Conservation (phyloP, 2,329 filamentous ascomycete species). For the Botryosphaeria dothidea region DNA sequence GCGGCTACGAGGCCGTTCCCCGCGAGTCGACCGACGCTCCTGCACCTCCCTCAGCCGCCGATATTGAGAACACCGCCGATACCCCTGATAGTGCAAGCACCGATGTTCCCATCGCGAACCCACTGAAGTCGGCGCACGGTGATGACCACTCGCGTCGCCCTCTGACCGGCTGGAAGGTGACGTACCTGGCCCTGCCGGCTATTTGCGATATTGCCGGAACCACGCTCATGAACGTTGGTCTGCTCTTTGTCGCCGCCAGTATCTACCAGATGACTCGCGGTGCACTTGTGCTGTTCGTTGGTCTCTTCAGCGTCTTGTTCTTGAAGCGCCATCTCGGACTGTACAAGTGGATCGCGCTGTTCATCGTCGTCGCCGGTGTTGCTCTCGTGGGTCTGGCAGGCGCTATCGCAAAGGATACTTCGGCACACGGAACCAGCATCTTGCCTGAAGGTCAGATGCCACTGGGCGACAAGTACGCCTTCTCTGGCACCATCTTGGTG, state of each 20-base stretch:
- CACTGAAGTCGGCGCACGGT: conserved; percentile 43
- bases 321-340: conserved; percentile 73
- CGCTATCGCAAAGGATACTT: conserved; percentile 66
- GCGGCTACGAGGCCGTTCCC: conserved; percentile 67
- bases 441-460: not conserved
- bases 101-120: conserved; percentile 54
- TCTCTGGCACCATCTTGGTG: conserved; percentile 10
- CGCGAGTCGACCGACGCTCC: conserved; percentile 25
- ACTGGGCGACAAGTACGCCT: conserved; percentile 12
- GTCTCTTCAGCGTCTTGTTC: conserved; percentile 91
- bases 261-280: conserved; percentile 99
- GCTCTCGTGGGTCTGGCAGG: conserved; percentile 88
- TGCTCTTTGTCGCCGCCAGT: conserved; percentile 89
- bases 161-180: conserved; percentile 69
- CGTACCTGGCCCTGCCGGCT: conserved; percentile 79
- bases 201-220: conserved; percentile 94
- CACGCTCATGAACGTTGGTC: conserved; percentile 93
- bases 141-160: conserved; percentile 59
- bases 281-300: conserved; percentile 92
- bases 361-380: conserved; percentile 85
- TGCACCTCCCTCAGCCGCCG: conserved; percentile 43
- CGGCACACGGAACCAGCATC: conserved; percentile 39
- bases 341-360: conserved; percentile 91
- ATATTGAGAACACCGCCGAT: conserved; percentile 48
- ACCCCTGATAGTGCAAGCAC: conserved; percentile 44